Evolutionary conservation across 768 basidiomycete genomes (phyloP).

Genomic region (Clitopilus hobsonii): DNA sequence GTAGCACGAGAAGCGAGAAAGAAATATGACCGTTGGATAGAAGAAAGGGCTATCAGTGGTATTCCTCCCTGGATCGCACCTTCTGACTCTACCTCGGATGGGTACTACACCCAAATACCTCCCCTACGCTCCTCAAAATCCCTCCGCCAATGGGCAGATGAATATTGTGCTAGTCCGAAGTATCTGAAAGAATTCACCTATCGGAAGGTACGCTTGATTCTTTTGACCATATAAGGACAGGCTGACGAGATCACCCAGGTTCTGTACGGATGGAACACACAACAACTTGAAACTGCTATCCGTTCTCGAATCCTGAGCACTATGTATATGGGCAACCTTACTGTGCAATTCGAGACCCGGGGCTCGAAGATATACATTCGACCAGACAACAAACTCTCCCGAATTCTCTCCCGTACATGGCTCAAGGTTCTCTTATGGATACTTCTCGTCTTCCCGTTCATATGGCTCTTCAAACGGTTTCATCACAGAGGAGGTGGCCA

Average conservation of each 20-base stretch:
- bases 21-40: constrained; percentile 37
- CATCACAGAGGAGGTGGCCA: constrained; percentile 61
- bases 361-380: constrained; percentile 56
- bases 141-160: constrained; percentile 76
- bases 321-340: constrained; percentile 39
- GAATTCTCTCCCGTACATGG: constrained; percentile 67
- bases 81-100: constrained; percentile 13
- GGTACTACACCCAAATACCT: constrained; percentile 6
- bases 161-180: constrained; percentile 70
- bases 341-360: constrained; percentile 45
- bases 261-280: constrained; percentile 45
- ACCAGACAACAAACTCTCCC: constrained; percentile 61
- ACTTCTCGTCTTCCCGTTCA: constrained; percentile 69
- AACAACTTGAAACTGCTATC: constrained; percentile 32
- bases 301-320: constrained; percentile 38
- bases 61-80: constrained; percentile 41
- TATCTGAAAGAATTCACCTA: constrained; percentile 77
- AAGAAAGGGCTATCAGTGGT: constrained; percentile 41
- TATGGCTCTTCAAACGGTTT: constrained; percentile 78
- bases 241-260: too few relatives aligned
- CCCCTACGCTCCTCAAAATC: constrained; percentile 52
- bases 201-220: constrained; percentile 49
- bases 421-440: constrained; percentile 66
- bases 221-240: too few relatives aligned
- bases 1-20: constrained; percentile 35